Base-by-base conservation (phyloP, 106 monocot species). In the Allium fistulosum region DNA sequence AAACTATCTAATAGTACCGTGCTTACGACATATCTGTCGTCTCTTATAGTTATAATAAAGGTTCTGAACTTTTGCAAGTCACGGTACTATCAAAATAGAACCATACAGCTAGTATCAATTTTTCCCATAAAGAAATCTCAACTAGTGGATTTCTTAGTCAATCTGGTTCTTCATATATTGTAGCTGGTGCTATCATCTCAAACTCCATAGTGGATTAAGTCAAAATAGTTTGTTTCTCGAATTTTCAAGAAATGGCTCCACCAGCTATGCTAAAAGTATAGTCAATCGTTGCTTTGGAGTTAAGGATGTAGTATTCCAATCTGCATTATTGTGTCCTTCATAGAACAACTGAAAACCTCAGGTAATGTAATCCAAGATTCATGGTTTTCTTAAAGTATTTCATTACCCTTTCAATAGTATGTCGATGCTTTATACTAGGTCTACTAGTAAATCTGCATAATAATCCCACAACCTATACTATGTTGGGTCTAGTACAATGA, bases 241-340 rank as follows among this genome's bases (percentile, higher is more conserved):
- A 7, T 22, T 59, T 59, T 2, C 59, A 62, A n/a, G 28, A 62
- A n/a, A 8, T 26, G 10, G 26, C 27, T 37, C 2, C 27, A 59
- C 59, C 59, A 16, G 9, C 22, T 17, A 59, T 59, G 8, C 17
- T 17, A 15, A 16, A 59, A 11, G 11, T 11, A 59, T 59, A 4
- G 14, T 17, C 62, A 14, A 2, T 9, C 11, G n/a, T n/a, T n/a
- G n/a, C n/a, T n/a, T n/a, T n/a, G n/a, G n/a, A n/a, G n/a, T n/a
- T n/a, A n/a, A n/a, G n/a, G n/a, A 63, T 37, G 46, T 6, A 15
- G 62, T 63, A 63, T 63, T 63, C 45, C 62, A 63, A 8, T 63
- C 8, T 48, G 62, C 62, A 63, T 63, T 13, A 7, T 37, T 63
- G 46, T 37, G 27, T 14, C 62, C 26, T 63, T 63, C 62, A 37